phyloP scores from a whole-genome alignment of 2,329 filamentous ascomycete genomes.

The Hyphodiscus sp. region DNA sequence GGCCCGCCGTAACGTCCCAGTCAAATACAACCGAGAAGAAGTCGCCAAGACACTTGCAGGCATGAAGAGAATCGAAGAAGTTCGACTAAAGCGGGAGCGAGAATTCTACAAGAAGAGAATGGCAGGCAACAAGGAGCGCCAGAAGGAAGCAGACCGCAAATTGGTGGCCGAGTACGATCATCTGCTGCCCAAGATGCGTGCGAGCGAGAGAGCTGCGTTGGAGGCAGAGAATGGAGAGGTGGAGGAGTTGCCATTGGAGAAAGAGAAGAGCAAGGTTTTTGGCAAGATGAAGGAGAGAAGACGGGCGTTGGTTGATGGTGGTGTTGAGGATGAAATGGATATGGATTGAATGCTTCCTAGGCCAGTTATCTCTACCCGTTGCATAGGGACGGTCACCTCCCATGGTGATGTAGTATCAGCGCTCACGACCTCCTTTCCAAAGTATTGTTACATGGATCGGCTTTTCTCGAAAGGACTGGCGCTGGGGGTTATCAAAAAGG shows the following conservation, averaged over 20 bases:
- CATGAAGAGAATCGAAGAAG: slow-evolving; percentile 86
- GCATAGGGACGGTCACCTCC: too few relatives aligned
- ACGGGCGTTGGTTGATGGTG: slow-evolving; percentile 32
- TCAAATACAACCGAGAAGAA: slow-evolving; percentile 92
- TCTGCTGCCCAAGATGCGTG: slow-evolving; percentile 69
- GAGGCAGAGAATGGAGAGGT: slow-evolving; percentile 40
- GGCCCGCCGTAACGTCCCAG: slow-evolving; percentile 81
- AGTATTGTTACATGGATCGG: too few relatives aligned
- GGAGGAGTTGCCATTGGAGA: slow-evolving; percentile 46
- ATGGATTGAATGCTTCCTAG: slow-evolving; percentile 31
- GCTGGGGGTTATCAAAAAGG: slow-evolving; percentile 8
- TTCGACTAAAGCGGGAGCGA: slow-evolving; percentile 74
- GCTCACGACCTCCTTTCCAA: too few relatives aligned
- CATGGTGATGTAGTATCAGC: too few relatives aligned
- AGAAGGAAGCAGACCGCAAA: slow-evolving; percentile 75
- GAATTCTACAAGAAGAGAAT: slow-evolving; percentile 93
- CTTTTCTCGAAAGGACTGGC: slow-evolving; percentile 2
- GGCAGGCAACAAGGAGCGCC: slow-evolving; percentile 79
- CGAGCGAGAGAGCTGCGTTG: slow-evolving; percentile 53
- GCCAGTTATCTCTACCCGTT: too few relatives aligned
- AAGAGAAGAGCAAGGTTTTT: slow-evolving; percentile 31
- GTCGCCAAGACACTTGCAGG: slow-evolving; percentile 81
- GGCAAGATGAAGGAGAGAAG: slow-evolving; percentile 36
- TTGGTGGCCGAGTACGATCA: slow-evolving; percentile 90
- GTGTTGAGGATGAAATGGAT: slow-evolving; percentile 44